phyloP scores from a whole-genome alignment of 371 early-diverging fungal species.

The Fennellomyces sp. region DNA sequence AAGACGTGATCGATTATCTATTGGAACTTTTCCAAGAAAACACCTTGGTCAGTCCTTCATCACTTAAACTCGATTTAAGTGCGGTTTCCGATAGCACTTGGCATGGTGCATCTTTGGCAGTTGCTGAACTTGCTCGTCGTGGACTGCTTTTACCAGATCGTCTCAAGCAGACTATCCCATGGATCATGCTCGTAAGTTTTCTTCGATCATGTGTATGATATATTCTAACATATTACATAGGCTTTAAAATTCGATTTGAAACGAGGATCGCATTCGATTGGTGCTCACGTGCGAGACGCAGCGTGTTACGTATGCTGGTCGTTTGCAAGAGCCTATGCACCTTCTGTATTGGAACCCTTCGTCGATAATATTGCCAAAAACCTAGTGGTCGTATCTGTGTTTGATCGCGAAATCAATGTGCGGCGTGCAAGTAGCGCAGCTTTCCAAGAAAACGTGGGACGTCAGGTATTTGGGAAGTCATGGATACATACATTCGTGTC shows the following conservation, averaged over 20 bases:
- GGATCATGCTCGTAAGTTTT: slow-evolving; percentile 61
- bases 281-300: slow-evolving; percentile 94
- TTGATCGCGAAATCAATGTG: slow-evolving; percentile 94
- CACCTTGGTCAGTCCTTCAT: slow-evolving; percentile 35
- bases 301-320: slow-evolving; percentile 98
- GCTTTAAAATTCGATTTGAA: slow-evolving; percentile 88
- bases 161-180: slow-evolving; percentile 73
- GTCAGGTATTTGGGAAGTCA: slow-evolving; percentile 65
- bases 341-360: slow-evolving; percentile 64
- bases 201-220: neutral
- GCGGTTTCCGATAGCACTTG: slow-evolving; percentile 89
- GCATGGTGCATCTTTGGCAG: slow-evolving; percentile 93
- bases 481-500: neutral
- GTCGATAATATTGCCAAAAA: slow-evolving; percentile 68
- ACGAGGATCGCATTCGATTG: slow-evolving; percentile 88
- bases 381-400: slow-evolving; percentile 79
- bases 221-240: slow-evolving; percentile 22
- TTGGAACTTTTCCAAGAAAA: slow-evolving; percentile 78
- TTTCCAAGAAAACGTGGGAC: slow-evolving; percentile 96
- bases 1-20: slow-evolving; percentile 80
- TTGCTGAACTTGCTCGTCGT: slow-evolving; percentile 91
- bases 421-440: slow-evolving; percentile 96
- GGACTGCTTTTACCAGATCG: slow-evolving; percentile 79
- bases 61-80: slow-evolving; percentile 64
- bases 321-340: slow-evolving; percentile 91